These are phyloP conservation scores for Arthrobotrys conoides DNA, from an alignment of 2,329 filamentous ascomycete species.

Conservation along the genomic window DNA sequence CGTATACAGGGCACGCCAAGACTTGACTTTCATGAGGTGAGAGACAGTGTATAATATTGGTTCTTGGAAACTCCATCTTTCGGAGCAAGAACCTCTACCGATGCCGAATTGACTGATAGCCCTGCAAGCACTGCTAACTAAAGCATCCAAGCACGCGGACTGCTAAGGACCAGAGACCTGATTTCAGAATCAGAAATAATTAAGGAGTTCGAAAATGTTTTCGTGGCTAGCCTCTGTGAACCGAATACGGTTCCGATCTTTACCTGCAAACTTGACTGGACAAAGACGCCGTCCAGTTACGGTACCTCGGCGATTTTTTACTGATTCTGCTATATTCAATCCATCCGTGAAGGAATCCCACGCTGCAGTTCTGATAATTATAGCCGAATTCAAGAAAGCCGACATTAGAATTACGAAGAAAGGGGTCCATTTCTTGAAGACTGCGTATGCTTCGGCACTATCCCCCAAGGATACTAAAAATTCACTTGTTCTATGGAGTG, in stretches of 20 bases:
- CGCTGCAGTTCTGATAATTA: conserved; percentile 3
- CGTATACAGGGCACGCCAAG: no score
- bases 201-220: background rate
- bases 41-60: no score
- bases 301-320: background rate
- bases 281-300: background rate
- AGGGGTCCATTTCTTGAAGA: background rate
- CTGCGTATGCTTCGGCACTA: conserved; percentile 1
- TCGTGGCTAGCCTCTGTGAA: background rate
- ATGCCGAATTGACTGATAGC: no score
- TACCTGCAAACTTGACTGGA: background rate
- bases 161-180: background rate
- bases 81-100: no score
- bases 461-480: background rate
- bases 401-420: conserved; percentile 7
- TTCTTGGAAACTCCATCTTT: no score
- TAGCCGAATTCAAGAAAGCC: conserved; percentile 23
- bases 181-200: background rate
- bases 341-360: background rate
- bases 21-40: no score
- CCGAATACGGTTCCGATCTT: conserved; percentile 8
- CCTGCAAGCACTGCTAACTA: no score
- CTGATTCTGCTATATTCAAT: background rate
- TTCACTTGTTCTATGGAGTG: background rate
- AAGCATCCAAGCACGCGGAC: no score